These are phyloP conservation scores for Physcomitrellopsis africana DNA, from an alignment of 225 moss, liverwort and hornwort genomes.

Conservation along the genomic window DNA sequence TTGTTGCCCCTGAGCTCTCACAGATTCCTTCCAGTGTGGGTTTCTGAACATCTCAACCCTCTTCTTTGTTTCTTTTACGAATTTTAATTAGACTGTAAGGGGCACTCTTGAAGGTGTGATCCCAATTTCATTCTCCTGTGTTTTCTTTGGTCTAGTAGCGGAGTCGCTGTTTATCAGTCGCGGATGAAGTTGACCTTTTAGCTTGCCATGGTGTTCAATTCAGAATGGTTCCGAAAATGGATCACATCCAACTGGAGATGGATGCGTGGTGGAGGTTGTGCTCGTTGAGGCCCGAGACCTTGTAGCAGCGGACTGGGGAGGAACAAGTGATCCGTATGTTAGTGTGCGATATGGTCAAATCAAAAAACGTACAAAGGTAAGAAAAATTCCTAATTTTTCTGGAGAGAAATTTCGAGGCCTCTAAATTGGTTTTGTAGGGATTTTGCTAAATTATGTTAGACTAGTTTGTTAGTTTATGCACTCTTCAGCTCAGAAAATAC, in stretches of 20 bases:
- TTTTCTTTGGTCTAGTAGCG: not conserved
- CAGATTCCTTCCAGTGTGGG: conserved; percentile 73
- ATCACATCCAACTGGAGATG: conserved; percentile 51
- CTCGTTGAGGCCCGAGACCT: conserved; percentile 84
- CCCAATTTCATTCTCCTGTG: not conserved
- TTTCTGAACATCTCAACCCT: not conserved
- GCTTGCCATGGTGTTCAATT: conserved; percentile 3
- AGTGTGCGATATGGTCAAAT: conserved; percentile 97
- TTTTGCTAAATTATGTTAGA: not conserved
- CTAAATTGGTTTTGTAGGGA: too few relatives aligned
- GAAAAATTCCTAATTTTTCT: too few relatives aligned
- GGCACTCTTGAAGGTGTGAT: not conserved
- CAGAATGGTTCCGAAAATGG: conserved; percentile 75
- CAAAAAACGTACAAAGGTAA: conserved; percentile 92
- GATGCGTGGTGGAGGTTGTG: conserved; percentile 73
- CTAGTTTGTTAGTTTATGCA: not conserved
- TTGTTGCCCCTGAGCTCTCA: conserved; percentile 62
- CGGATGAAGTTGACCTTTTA: conserved; percentile 10
- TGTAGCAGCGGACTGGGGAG: conserved; percentile 91
- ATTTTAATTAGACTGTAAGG: not conserved
- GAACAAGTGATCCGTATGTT: conserved; percentile 97
- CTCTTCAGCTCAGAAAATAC: not conserved
- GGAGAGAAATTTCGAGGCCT: too few relatives aligned
- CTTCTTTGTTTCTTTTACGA: not conserved
- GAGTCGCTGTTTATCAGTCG: not conserved